A percentile compares a stretch with the other conserved stretches of the same genome.
These are phyloP conservation scores for Calonectria multiphialidica DNA, from an alignment of 2,329 filamentous ascomycete genomes.

Conservation along the genomic window DNA sequence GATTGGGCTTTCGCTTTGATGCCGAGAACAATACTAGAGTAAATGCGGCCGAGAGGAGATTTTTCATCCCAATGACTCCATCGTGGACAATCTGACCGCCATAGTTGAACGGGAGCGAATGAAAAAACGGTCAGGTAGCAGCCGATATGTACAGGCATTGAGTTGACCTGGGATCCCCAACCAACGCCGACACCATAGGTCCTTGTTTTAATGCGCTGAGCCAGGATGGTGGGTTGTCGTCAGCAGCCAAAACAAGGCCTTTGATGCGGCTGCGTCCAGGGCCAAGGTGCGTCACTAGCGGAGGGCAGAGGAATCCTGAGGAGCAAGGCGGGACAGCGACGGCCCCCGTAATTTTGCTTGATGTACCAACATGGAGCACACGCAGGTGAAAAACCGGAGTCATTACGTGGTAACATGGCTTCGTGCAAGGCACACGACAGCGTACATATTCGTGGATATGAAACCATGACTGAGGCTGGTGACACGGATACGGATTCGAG, in stretches of 20 bases:
- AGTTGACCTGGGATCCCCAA: slow-evolving; percentile 15
- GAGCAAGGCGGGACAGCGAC: neutral
- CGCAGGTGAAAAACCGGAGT: slow-evolving; percentile 12
- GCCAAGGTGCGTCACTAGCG: slow-evolving; percentile 10
- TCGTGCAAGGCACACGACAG: slow-evolving; percentile 13
- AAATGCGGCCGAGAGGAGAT: neutral
- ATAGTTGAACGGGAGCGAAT: neutral
- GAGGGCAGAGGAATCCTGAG: slow-evolving; percentile 9
- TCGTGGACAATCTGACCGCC: slow-evolving; percentile 18
- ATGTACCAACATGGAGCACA: slow-evolving; percentile 7
- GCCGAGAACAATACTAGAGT: neutral
- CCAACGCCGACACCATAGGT: slow-evolving; percentile 4
- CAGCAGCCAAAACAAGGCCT: slow-evolving; percentile 40
- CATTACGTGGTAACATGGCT: slow-evolving; percentile 21
- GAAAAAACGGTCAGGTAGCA: neutral
- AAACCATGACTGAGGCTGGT: slow-evolving; percentile 5
- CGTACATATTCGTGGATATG: slow-evolving; percentile 13
- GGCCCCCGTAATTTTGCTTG: neutral
- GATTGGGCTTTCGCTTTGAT: slow-evolving; percentile 5
- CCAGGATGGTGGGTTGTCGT: slow-evolving; percentile 34
- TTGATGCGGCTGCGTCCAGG: neutral
- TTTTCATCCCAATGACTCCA: slow-evolving; percentile 1
- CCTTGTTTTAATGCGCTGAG: slow-evolving; percentile 25
- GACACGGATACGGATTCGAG: neutral
- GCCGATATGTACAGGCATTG: neutral